Base-by-base conservation (phyloP, 768 basidiomycete species). In the Boletus coccyginus region DNA sequence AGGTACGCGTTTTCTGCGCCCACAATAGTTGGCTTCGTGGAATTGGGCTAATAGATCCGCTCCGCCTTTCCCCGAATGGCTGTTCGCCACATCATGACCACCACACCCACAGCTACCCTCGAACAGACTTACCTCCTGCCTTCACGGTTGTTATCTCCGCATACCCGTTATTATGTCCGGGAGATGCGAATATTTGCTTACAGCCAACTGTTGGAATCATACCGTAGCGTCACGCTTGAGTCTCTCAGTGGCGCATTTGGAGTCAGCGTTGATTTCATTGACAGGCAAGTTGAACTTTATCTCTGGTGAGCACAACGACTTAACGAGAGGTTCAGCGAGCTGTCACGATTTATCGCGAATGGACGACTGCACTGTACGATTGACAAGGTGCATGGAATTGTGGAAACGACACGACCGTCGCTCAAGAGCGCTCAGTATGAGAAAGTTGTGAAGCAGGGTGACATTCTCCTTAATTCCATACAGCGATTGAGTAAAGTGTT, bases 161-260 rank as follows among this genome's bases (percentile, higher is more conserved):
- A 98, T 70, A 81, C 92, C 1, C 84, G 91, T 9, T 96, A 79
- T 76, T 98, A 97, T 70, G 81, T 94, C 32, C 88, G 96, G 55
- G 96, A 98, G 72, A 94, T 98, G 92, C 87, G 97, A 35, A 94
- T 98, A 61, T 84, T 90, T 19, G 94, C 95, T 1, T 98, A 97
- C 74, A 75, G 80, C 29, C 96, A 98, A 66, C 78, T 98, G 6
- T 78, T 99, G n/a, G 92, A 98, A 70, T 86, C 83, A 11, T 99
- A 98, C 70, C 82, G 88, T 38, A 90, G 87, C 53, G 78, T 98
- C 43, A 98, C 96, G 2, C 76, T 99, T 21, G 88, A 94, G 50
- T 92, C 90, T 63, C 81, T 98, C 60, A 82, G 85, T 47, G 74
- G 79, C 1, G 92, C 94, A 21, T 98, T 98, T 60, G 96, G 96